phyloP scores from a whole-genome alignment of 2,329 filamentous ascomycete species.

The Apiospora saccharicola region DNA sequence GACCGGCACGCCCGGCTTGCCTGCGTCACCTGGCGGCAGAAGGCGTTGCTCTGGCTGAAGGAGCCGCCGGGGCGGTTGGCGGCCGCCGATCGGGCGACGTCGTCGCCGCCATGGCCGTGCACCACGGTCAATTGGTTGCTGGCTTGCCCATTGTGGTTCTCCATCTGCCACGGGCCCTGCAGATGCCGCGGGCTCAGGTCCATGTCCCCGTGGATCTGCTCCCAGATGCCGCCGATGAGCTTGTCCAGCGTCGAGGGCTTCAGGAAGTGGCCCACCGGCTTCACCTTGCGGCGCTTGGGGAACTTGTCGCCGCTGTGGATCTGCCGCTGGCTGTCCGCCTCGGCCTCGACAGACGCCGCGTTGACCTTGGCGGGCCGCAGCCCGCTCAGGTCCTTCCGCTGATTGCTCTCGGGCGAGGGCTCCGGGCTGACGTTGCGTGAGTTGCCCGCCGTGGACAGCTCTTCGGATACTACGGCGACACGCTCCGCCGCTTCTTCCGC shows the following conservation, averaged over 20 bases:
- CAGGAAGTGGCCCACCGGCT: constrained; percentile 40
- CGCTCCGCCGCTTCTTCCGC: background rate
- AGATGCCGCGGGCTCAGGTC: constrained; percentile 40
- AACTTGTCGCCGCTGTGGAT: constrained; percentile 33
- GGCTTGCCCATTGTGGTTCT: background rate
- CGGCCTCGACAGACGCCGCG: constrained; percentile 32
- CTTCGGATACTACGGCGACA: background rate
- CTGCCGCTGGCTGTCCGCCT: constrained; percentile 39
- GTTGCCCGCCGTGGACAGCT: background rate
- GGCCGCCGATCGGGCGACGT: background rate
- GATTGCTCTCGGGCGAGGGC: constrained; percentile 12
- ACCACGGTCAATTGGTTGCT: background rate
- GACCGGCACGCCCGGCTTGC: constrained; percentile 62
- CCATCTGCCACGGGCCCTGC: constrained; percentile 37
- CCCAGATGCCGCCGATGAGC: constrained; percentile 44
- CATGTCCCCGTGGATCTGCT: constrained; percentile 43
- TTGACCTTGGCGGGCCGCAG: constrained; percentile 32
- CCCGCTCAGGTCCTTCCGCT: constrained; percentile 31
- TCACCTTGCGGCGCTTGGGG: constrained; percentile 35
- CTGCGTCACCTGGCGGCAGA: constrained; percentile 44
- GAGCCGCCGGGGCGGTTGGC: constrained; percentile 22
- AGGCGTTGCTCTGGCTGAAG: constrained; percentile 42
- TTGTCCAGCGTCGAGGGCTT: constrained; percentile 40
- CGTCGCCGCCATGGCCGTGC: constrained; percentile 25
- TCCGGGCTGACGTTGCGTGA: background rate